Percentiles rank a stretch among this genome's conserved stretches.
Evolutionary conservation across 768 basidiomycete species (phyloP).

Genomic region (Ramaria rubella): DNA sequence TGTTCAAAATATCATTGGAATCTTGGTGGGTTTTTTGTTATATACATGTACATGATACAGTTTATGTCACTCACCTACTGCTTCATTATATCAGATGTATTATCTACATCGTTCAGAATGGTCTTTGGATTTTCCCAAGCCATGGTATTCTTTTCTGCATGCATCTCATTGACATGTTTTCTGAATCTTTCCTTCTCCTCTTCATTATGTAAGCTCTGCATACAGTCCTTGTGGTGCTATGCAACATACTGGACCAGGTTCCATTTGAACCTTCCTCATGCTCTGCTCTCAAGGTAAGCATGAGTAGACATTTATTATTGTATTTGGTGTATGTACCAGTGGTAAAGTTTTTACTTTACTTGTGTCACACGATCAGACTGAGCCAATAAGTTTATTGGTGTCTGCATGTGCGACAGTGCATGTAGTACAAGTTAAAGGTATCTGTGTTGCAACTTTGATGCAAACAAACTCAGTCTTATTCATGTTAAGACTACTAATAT

Average conservation of each 20-base stretch:
- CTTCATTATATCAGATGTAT: neutral
- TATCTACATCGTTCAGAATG: neutral
- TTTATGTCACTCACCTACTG: neutral
- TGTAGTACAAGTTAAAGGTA: too few relatives aligned
- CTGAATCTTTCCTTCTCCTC: neutral
- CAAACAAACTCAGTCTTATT: too few relatives aligned
- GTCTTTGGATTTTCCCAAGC: neutral
- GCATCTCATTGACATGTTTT: neutral
- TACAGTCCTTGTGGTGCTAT: neutral
- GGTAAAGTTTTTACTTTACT: too few relatives aligned
- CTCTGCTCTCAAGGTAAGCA: neutral
- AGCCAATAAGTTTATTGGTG: too few relatives aligned
- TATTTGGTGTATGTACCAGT: too few relatives aligned
- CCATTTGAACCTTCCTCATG: neutral
- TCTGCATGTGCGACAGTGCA: too few relatives aligned
- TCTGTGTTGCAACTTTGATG: too few relatives aligned
- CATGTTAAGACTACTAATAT: too few relatives aligned
- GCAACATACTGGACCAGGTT: neutral
- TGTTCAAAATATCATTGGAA: too few relatives aligned
- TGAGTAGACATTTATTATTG: neutral
- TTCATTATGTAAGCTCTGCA: neutral
- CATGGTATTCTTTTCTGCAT: neutral
- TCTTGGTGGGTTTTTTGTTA: too few relatives aligned
- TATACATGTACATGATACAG: too few relatives aligned
- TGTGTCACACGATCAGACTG: too few relatives aligned